A percentile compares a stretch with the other conserved stretches of the same genome.
Conservation (phyloP, 495 filamentous ascomycete species). For the Podospora pseudoanserina region DNA sequence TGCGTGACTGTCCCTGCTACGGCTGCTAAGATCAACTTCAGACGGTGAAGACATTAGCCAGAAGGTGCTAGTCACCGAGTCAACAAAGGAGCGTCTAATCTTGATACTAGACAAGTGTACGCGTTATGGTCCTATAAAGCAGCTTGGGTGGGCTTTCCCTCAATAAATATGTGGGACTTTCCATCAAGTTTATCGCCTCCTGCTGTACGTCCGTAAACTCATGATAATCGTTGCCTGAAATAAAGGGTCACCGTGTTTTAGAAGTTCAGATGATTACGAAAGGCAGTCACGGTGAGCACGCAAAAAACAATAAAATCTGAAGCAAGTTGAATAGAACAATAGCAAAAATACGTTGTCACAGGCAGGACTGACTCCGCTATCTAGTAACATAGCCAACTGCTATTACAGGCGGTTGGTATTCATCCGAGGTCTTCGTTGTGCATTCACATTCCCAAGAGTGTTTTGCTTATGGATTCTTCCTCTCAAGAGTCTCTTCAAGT, state of each 20-base stretch:
- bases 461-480: background rate
- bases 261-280: background rate
- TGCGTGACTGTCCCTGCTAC: background rate
- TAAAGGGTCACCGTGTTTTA: background rate
- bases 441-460: too few relatives aligned
- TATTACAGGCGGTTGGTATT: background rate
- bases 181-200: slow-evolving; percentile 3
- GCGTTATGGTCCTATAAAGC: background rate
- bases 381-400: background rate
- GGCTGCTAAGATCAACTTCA: background rate
- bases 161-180: background rate
- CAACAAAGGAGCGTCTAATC: background rate
- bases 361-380: background rate
- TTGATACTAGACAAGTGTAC: background rate
- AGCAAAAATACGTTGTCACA: background rate
- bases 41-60: background rate
- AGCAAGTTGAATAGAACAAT: background rate
- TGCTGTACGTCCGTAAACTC: background rate
- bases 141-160: background rate
- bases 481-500: background rate
- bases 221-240: background rate
- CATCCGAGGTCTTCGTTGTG: background rate
- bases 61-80: background rate
- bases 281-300: background rate
- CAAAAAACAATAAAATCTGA: background rate